These are phyloP conservation scores for Dipodascopsis uninucleata DNA, from an alignment of 805 yeast species.

Conservation along the genomic window DNA sequence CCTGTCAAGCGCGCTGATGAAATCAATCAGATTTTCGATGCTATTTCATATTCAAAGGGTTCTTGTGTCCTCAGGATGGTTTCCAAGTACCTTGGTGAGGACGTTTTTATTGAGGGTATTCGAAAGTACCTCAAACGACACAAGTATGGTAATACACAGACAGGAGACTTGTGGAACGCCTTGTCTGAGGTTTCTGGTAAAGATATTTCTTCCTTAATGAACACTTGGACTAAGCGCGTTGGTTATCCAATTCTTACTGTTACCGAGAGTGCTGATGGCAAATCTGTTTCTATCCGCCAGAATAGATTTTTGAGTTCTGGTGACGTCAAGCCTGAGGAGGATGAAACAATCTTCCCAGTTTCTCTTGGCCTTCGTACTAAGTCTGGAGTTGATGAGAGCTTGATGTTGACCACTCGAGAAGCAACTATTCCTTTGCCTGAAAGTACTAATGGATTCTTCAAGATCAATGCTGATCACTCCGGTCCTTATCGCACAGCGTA, in stretches of 20 bases:
- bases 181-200: conserved; percentile 59
- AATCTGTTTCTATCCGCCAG: conserved; percentile 47
- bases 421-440: conserved; percentile 45
- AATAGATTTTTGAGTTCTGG: conserved; percentile 61
- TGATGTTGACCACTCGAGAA: conserved; percentile 52
- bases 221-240: conserved; percentile 65
- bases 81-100: conserved; percentile 65
- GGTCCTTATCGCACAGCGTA: conserved; percentile 61
- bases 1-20: conserved; percentile 75
- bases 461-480: conserved; percentile 58
- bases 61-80: conserved; percentile 76
- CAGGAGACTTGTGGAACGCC: conserved; percentile 69
- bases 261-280: conserved; percentile 36
- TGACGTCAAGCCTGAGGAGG: conserved; percentile 56
- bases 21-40: conserved; percentile 77
- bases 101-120: conserved; percentile 67
- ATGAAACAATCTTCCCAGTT: conserved; percentile 52
- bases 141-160: conserved; percentile 66
- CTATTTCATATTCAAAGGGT: conserved; percentile 77
- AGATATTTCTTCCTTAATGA: conserved; percentile 58
- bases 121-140: conserved; percentile 61
- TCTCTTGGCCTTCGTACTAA: conserved; percentile 52
- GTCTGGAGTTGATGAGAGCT: conserved; percentile 57
- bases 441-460: conserved; percentile 43
- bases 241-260: conserved; percentile 72